Base-by-base conservation (phyloP, 768 basidiomycete species). In the Pisolithus orientalis region DNA sequence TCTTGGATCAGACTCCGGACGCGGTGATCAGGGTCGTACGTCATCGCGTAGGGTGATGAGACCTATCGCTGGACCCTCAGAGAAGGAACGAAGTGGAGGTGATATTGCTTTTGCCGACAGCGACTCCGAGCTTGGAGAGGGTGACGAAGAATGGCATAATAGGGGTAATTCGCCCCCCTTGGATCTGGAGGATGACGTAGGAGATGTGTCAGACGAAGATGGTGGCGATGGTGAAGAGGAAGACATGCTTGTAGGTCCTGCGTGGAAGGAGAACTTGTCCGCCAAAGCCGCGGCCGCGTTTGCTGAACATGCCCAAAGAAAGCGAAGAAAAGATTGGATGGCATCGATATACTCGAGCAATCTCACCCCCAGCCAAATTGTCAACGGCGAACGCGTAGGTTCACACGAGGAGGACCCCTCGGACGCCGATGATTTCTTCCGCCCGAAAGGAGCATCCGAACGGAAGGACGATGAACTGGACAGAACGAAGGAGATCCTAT, bases 301-400 rank as follows among this genome's bases (percentile, higher is more conserved):
- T 44, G 67, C 75, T 3, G 70, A 73, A 7, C 66, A 72, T 1
- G 59, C 65, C 0, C 60, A 69, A 13, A 49, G 56, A 25, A 71
- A 67, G 8, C 73, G 74, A 37, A 75, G 77, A 53, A 82, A 79
- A 59, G 83, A 95, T 63, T 89, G 93, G 82, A 90, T 84, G 62
- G 84, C 84, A 48, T 78, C 95, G 44, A 90, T 97, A 49, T 97
- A 97, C 66, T 75, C 76, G 38, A 79, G 79, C 42, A 66, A 76
- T 4, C 75, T 92, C 10, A 79, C 85, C 4, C 86, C 92, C 0
- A 76, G 79, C 50, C 77, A 90, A 60, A 82, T 94, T 39, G 62
- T 86, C 1, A 62, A 66, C 1, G 80, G 78, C 6, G 65, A 70
- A 9, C 31, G 31, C n/a, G 39, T 37, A n/a, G 31, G 32, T 24